Conservation (phyloP, 768 basidiomycete genomes). For the Mycena vitilis region DNA sequence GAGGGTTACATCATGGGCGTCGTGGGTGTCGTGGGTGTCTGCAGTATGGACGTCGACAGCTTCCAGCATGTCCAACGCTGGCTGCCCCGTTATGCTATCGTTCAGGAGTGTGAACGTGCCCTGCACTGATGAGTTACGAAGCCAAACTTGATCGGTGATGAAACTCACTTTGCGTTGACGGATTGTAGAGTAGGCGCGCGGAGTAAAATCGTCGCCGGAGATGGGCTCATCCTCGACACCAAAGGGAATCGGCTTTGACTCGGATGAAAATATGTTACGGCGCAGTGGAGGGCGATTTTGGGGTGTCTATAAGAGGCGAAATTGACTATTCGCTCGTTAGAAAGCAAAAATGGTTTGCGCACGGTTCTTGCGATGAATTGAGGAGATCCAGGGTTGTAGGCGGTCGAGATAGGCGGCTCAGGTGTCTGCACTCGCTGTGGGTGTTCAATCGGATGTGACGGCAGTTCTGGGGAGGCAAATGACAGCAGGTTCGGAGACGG, state of each 20-base stretch:
- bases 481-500: constrained; percentile 10
- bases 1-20: not conserved
- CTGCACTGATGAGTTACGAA: not conserved
- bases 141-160: not conserved
- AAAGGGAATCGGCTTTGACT: not conserved
- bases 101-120: constrained; percentile 12
- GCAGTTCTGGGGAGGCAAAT: constrained; percentile 5
- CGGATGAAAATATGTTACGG: constrained; percentile 31
- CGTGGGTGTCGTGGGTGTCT: not conserved
- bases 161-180: constrained; percentile 31
- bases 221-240: not conserved
- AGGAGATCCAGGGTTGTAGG: not conserved
- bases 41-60: not conserved
- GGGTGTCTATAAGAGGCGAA: constrained; percentile 8
- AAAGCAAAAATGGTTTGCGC: not conserved
- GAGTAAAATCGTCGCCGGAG: constrained; percentile 4
- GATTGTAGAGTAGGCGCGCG: constrained; percentile 24
- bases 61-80: not conserved
- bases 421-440: constrained; percentile 11
- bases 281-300: constrained; percentile 18
- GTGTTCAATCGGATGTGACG: not conserved
- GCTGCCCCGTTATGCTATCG: constrained; percentile 24
- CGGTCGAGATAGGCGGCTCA: constrained; percentile 11
- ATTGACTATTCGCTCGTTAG: not conserved
- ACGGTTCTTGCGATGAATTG: constrained; percentile 18